Evolutionary conservation across 2,329 filamentous ascomycete genomes (phyloP), one percentile per base, ranked within the genome.

Genomic region (Malbranchea cinnamomea): DNA sequence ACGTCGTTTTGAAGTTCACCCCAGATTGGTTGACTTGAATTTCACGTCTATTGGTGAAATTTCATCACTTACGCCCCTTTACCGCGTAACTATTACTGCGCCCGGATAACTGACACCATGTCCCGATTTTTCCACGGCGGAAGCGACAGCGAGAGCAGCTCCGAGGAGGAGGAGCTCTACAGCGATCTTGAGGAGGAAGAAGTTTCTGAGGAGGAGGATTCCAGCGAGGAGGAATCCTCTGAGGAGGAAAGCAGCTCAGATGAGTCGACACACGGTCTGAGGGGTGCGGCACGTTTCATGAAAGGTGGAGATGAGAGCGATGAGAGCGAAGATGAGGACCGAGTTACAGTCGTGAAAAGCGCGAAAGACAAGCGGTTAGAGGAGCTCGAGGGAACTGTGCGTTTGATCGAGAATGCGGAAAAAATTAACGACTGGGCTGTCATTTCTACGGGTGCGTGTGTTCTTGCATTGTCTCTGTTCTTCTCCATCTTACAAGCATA

Each of bases 401-500:
- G 79, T 56, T 63, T 79, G 50, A 95, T 98, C 50, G 85, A 95
- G 54, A 98, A 98, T 62, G 85, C 82, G 38, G 70, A 89, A 59
- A 95, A 92, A 68, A 98, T 95, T 52, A 84, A 81, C 51, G 89
- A 98, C 62, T 98, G 89, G 89, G 80, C 78, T 43, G 76, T 87
- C 40, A 91, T 95, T 44, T 81, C 83, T 39, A 71, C 73, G 51
- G 84, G 85, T 91, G 70, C 48, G 76, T 58, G 37, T 32, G 16
- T 17, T 33, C 24, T 21, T 27, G 16, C n/a, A 11, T n/a, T 13
- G 5, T 25, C 22, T 13, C 15, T 17, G 26, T 10, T 6, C 11
- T n/a, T 6, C 13, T 15, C 15, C 9, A n/a, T 21, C 15, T 12
- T 4, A 6, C 12, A 10, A 10, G 16, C 12, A 17, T 16, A 13